Percentiles rank a stretch among this genome's conserved stretches.
Conservation (phyloP, 2,329 filamentous ascomycete species). For the Sporothrix pallida region DNA sequence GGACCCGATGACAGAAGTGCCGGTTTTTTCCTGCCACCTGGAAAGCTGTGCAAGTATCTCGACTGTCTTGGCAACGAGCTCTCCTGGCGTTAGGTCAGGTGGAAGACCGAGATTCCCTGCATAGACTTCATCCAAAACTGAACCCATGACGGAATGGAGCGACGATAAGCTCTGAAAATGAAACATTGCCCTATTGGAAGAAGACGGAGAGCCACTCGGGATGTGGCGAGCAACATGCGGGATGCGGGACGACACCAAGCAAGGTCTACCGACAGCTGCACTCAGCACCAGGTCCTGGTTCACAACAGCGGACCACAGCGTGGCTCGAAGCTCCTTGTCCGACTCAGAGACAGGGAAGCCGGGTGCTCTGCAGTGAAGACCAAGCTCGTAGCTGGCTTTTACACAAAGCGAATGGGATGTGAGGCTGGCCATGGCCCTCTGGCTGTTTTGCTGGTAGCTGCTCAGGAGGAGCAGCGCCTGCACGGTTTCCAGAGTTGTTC, state of each 20-base stretch:
- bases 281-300: conserved; percentile 6
- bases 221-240: not conserved
- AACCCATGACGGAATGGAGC: not conserved
- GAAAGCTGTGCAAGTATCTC: not conserved
- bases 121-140: not conserved
- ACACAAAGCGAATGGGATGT: conserved; percentile 14
- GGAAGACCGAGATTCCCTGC: not conserved
- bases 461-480: conserved; percentile 20
- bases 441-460: conserved; percentile 23
- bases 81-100: not conserved
- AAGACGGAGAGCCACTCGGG: too few relatives aligned
- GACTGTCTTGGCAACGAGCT: conserved; percentile 9
- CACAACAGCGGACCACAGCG: not conserved
- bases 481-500: not conserved
- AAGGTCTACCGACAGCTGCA: conserved; percentile 1
- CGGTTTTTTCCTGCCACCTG: not conserved
- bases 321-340: conserved; percentile 1
- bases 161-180: not conserved
- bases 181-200: too few relatives aligned
- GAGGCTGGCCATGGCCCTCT: conserved; percentile 23
- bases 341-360: too few relatives aligned
- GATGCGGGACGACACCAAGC: not conserved
- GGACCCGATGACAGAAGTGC: too few relatives aligned
- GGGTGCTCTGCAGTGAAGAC: not conserved
- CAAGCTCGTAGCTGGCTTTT: conserved; percentile 1